A percentile compares a stretch with the other conserved stretches of the same genome.
These are phyloP conservation scores for Saccharomycopsis microspora DNA, from an alignment of 805 yeast species.

Conservation along the genomic window DNA sequence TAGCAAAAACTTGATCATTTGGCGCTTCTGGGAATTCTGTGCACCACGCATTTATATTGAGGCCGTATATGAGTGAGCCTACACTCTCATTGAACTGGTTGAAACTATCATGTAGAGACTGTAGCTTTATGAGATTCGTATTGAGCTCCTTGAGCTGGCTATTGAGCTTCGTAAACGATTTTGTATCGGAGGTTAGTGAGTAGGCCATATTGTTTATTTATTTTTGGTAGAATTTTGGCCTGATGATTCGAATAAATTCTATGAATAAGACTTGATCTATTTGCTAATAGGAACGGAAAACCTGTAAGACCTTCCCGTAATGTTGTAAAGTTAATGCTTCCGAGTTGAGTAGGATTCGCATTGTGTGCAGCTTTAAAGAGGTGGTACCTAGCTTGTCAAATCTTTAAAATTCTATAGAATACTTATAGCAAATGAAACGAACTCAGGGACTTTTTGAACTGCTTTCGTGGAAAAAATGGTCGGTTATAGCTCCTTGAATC, in stretches of 20 bases:
- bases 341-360: no score
- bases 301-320: neutral
- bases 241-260: neutral
- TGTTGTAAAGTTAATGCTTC: no score
- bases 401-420: no score
- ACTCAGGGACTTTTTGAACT: no score
- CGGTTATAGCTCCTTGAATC: no score
- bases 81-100: conserved; percentile 67
- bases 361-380: no score
- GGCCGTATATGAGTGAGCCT: conserved; percentile 65
- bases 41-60: conserved; percentile 82
- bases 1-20: conserved; percentile 11
- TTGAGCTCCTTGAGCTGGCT: conserved; percentile 1
- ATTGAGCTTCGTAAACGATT: conserved; percentile 4
- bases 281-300: neutral
- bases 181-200: conserved; percentile 6
- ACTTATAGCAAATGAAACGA: no score
- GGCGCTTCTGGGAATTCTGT: conserved; percentile 43
- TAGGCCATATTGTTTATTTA: neutral
- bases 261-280: neutral
- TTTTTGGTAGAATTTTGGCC: no score
- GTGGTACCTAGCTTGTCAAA: no score
- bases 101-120: conserved; percentile 47
- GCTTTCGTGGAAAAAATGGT: no score
- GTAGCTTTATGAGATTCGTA: conserved; percentile 6